These are phyloP conservation scores for Orbilia quercus DNA, from an alignment of 2,329 filamentous ascomycete genomes.

Conservation along the genomic window DNA sequence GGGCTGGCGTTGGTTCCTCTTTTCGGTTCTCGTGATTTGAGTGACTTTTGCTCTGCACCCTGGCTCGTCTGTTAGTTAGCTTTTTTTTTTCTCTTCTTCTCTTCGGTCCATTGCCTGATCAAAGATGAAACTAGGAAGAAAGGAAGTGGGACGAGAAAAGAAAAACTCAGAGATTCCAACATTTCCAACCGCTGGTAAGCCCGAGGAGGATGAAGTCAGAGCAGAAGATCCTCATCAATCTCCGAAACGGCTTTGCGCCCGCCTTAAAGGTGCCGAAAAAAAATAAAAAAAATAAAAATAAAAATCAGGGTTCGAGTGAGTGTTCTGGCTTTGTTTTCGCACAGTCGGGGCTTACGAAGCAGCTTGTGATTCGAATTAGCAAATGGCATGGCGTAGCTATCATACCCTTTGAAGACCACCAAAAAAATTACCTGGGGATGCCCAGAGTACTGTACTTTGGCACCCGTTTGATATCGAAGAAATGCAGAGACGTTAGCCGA, in stretches of 20 bases:
- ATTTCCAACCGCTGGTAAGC: constrained; percentile 37
- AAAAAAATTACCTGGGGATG: too few relatives aligned
- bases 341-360: constrained; percentile 6
- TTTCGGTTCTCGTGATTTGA: constrained; percentile 46
- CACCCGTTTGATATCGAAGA: constrained; percentile 14
- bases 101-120: constrained; percentile 12
- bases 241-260: constrained; percentile 18
- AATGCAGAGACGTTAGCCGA: constrained; percentile 51
- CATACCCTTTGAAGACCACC: too few relatives aligned
- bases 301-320: constrained; percentile 21
- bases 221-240: constrained; percentile 21
- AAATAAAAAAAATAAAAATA: too few relatives aligned
- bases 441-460: too few relatives aligned
- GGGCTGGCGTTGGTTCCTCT: constrained; percentile 33
- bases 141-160: not conserved
- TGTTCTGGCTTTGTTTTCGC: not conserved
- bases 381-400: constrained; percentile 8
- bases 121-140: constrained; percentile 23
- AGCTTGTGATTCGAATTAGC: constrained; percentile 17
- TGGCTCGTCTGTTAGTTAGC: constrained; percentile 32
- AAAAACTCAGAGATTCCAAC: constrained; percentile 34
- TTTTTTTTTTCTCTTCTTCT: constrained; percentile 20
- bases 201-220: constrained; percentile 13
- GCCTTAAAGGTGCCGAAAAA: too few relatives aligned
- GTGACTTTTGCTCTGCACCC: constrained; percentile 47